Evolutionary conservation across 139 green algal species (phyloP).

Genomic region (Chlorella sp.): DNA sequence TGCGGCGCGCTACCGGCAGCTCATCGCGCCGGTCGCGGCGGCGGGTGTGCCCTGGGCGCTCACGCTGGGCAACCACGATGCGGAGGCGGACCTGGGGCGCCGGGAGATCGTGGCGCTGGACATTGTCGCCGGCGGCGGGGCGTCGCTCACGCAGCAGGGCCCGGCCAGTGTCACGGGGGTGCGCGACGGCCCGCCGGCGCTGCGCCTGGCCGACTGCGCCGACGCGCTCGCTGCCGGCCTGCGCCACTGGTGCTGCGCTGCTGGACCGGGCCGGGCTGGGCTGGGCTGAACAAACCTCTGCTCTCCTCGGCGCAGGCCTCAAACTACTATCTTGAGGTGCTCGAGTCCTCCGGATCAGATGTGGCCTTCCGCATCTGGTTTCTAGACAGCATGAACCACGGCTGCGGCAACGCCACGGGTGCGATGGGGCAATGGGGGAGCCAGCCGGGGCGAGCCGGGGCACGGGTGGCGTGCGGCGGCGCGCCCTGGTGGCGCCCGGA

Average conservation of each 20-base stretch:
- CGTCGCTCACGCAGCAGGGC: slow-evolving; percentile 30
- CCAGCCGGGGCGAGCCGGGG: no score
- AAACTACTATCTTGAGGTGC: slow-evolving; percentile 51
- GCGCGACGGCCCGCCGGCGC: no score
- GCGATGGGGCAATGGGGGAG: no score
- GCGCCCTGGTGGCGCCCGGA: background rate
- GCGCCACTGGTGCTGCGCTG: no score
- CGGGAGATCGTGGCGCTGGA: slow-evolving; percentile 32
- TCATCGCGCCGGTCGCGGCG: slow-evolving; percentile 11
- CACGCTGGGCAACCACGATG: slow-evolving; percentile 45
- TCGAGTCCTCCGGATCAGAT: background rate
- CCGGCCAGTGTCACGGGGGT: slow-evolving; percentile 4
- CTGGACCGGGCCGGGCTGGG: no score
- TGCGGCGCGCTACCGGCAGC: slow-evolving; percentile 25
- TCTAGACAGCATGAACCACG: slow-evolving; percentile 35
- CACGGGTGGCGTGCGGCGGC: background rate
- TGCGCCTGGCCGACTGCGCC: no score
- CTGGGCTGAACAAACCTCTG: no score
- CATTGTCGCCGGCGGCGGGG: background rate
- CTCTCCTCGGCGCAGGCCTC: no score
- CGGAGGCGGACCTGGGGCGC: slow-evolving; percentile 37
- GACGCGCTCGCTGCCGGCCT: no score
- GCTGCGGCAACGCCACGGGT: slow-evolving; percentile 20
- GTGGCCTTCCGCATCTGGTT: slow-evolving; percentile 48
- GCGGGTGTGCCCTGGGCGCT: slow-evolving; percentile 31